These are phyloP conservation scores for Thelonectria rubi DNA, from an alignment of 2,329 filamentous ascomycete species.

Conservation along the genomic window DNA sequence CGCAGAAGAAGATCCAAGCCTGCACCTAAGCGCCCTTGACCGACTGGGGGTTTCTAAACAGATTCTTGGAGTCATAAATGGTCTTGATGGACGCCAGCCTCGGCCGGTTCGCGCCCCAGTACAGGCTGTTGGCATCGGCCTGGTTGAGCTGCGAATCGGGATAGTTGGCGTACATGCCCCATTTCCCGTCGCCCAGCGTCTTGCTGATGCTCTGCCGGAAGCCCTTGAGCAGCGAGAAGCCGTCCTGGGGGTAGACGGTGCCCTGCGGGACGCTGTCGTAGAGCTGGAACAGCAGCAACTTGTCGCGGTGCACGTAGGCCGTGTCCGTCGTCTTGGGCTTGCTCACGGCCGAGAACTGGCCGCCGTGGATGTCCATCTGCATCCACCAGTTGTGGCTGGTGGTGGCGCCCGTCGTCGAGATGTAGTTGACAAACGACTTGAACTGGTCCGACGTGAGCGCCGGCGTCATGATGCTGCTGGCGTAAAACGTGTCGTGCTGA, in stretches of 20 bases:
- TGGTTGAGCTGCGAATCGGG: conserved; percentile 50
- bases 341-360: conserved; percentile 49
- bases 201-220: conserved; percentile 48
- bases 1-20: conserved; percentile 1
- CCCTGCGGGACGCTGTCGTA: conserved; percentile 50
- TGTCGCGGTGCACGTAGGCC: conserved; percentile 53
- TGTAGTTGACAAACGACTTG: conserved; percentile 40
- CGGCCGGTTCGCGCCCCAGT: conserved; percentile 50
- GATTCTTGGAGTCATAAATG: conserved; percentile 47
- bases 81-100: conserved; percentile 49
- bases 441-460: conserved; percentile 36
- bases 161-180: conserved; percentile 55
- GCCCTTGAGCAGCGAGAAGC: conserved; percentile 46
- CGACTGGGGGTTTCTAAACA: conserved; percentile 52
- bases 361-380: conserved; percentile 47
- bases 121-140: conserved; percentile 46
- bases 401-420: conserved; percentile 29
- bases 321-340: conserved; percentile 42
- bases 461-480: conserved; percentile 42
- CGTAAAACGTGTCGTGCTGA: conserved; percentile 46
- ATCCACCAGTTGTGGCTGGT: conserved; percentile 40
- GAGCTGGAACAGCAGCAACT: conserved; percentile 62
- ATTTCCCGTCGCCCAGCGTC: conserved; percentile 39
- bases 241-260: conserved; percentile 45
- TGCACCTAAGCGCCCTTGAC: conserved; percentile 9